Conservation (phyloP, 352 stramenopile genomes). For the Phytophthora citricola region DNA sequence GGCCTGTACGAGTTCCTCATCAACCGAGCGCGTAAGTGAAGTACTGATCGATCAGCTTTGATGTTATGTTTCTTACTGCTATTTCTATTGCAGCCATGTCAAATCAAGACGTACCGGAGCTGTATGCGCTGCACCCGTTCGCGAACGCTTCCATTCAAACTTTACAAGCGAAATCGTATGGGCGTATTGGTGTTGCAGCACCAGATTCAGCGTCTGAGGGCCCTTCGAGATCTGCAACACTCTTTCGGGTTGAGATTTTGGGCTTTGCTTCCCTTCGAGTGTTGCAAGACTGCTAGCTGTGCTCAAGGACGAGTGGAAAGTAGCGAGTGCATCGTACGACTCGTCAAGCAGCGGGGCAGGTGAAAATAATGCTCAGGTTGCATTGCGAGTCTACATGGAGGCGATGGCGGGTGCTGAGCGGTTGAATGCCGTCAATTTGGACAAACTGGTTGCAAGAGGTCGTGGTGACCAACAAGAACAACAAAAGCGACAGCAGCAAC, state of each 20-base stretch:
- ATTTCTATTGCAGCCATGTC: conserved; percentile 52
- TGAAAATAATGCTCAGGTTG: conserved; percentile 11
- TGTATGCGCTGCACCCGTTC: conserved; percentile 65
- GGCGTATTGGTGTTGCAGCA: conserved; percentile 19
- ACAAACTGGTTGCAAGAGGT: conserved; percentile 19
- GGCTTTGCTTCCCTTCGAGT: conserved; percentile 59
- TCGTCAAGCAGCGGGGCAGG: conserved; percentile 6
- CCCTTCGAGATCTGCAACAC: conserved; percentile 15
- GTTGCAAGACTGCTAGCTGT: conserved; percentile 46
- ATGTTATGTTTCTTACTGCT: conserved; percentile 11
- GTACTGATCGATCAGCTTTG: neutral
- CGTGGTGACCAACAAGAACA: conserved; percentile 26
- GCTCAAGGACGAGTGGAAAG: conserved; percentile 44
- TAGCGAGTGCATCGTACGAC: conserved; percentile 4
- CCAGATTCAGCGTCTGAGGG: conserved; percentile 23
- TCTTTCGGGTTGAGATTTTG: conserved; percentile 56
- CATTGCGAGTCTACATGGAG: conserved; percentile 55
- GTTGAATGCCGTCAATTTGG: conserved; percentile 68
- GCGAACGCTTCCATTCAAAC: conserved; percentile 66
- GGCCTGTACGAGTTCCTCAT: conserved; percentile 82
- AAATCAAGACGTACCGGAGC: conserved; percentile 77
- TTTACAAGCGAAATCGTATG: conserved; percentile 53
- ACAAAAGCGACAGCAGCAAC: conserved; percentile 51
- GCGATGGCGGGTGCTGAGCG: conserved; percentile 49
- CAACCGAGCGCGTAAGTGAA: conserved; percentile 74